Evolutionary conservation across 2,329 filamentous ascomycete species (phyloP), one percentile per base, ranked within the genome.

Genomic region (Diaporthe vexans): DNA sequence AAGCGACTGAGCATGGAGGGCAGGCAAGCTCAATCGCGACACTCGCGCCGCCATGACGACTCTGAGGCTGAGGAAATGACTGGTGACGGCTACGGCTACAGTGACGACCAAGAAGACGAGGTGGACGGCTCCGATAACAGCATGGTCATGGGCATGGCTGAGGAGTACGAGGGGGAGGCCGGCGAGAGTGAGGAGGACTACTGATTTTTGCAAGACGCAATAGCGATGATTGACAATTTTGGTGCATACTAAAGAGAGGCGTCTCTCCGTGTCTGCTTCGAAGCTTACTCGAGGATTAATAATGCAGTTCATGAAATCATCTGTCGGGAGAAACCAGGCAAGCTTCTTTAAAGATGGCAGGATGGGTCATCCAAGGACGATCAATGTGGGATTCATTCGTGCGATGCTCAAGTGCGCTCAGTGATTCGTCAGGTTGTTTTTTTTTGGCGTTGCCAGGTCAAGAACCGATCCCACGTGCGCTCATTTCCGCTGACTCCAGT

Each of bases 1-100:
- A 59, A 71, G 51, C 63, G 70, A 26, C 65, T 76, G 21, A 48
- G 37, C 19, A 63, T 74, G 68, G 74, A 76, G 61, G 46, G 69
- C 29, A 63, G 26, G 10, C 63, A 63, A n/a, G 33, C 52, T 33
- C 73, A 46, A 10, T 19, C 63, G 26, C 65, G 51, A 10, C 40
- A 37, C 29, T 13, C 24, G 10, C 65, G 40, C 10, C 19, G 35
- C 17, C 52, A 51, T 9, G 69, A 63, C 26, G 58, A 48, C 52
- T 75, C 71, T 19, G 70, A 61, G 26, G 75, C 68, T 15, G 69
- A 58, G 5, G 63, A 72, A 21, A 33, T 56, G 17, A 51, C 37
- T 19, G 63, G 48, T 15, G 40, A 52, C 21, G 52, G 52, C 21
- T 48, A 24, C 24, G 54, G 26, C 29, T 63, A 57, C 52, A 57